phyloP scores from a whole-genome alignment of 192 early-diverging fungal species.

The Lunasporangiospora selenospora region DNA sequence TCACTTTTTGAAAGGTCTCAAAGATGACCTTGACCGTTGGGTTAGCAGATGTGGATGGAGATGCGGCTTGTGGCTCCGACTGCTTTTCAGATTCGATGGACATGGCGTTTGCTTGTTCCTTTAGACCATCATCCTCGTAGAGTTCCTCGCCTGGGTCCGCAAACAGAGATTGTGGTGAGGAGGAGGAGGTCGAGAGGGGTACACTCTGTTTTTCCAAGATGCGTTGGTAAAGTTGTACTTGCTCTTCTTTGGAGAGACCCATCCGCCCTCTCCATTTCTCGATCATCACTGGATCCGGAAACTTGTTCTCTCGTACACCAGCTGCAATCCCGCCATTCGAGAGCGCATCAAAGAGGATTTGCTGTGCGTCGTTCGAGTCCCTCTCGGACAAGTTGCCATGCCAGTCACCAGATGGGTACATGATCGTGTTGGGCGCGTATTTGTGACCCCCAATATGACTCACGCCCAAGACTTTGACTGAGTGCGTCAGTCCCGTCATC shows the following conservation, averaged over 20 bases:
- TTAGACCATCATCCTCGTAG: conserved; percentile 38
- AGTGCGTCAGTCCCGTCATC: conserved; percentile 13
- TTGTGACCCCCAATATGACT: conserved; percentile 70
- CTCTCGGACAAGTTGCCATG: conserved; percentile 54
- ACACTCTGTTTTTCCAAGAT: conserved; percentile 13
- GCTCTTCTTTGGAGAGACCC: conserved; percentile 51
- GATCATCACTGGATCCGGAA: conserved; percentile 34
- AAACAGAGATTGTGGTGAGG: conserved; percentile 21
- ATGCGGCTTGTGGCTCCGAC: neutral
- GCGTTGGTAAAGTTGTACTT: conserved; percentile 33
- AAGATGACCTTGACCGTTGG: conserved; percentile 47
- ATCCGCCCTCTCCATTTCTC: conserved; percentile 62
- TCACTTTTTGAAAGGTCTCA: conserved; percentile 46
- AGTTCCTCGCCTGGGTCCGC: conserved; percentile 36
- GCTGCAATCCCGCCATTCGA: conserved; percentile 35
- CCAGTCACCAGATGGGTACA: conserved; percentile 62
- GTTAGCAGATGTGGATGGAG: neutral
- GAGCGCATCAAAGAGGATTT: conserved; percentile 51
- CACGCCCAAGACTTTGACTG: conserved; percentile 48
- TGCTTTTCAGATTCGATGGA: conserved; percentile 20
- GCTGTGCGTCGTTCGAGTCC: conserved; percentile 41
- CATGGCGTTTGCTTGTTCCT: conserved; percentile 24
- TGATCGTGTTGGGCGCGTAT: conserved; percentile 63
- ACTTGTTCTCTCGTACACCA: conserved; percentile 14
- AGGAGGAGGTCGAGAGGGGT: no score